Percentiles rank a stretch among this genome's conserved stretches.
Evolutionary conservation across 495 filamentous ascomycete species (phyloP).

Genomic region (Lophiotrema nucula): DNA sequence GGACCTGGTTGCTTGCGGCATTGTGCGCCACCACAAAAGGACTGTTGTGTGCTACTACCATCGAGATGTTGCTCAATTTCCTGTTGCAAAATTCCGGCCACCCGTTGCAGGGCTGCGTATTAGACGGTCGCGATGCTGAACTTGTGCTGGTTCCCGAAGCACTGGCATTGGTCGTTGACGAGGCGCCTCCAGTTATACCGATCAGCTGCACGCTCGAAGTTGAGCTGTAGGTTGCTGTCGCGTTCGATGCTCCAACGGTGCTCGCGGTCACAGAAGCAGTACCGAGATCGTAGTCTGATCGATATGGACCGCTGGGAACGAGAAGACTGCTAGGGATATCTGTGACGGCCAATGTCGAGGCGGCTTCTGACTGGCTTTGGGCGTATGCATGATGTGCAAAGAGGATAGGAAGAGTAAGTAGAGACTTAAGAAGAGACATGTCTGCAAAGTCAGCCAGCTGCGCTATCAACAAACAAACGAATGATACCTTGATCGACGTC

Average conservation of each 20-base stretch:
- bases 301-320: neutral
- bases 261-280: neutral
- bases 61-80: constrained; percentile 82
- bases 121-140: constrained; percentile 17
- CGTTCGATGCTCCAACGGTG: neutral
- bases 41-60: constrained; percentile 82
- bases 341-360: neutral
- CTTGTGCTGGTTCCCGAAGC: constrained; percentile 3
- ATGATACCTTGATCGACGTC: too few relatives aligned
- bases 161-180: neutral
- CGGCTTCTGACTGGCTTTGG: neutral
- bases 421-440: neutral
- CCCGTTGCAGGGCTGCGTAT: constrained; percentile 66
- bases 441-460: too few relatives aligned
- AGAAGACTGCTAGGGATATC: neutral
- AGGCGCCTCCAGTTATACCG: constrained; percentile 2
- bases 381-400: neutral
- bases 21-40: constrained; percentile 69
- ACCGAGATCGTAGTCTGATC: neutral
- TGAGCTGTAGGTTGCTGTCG: neutral
- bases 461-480: too few relatives aligned
- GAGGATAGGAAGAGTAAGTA: neutral
- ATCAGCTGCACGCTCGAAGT: neutral
- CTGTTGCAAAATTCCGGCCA: constrained; percentile 76
- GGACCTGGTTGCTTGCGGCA: constrained; percentile 73